These are phyloP conservation scores for Lipomyces yamadae DNA, from an alignment of 805 yeast species.

Conservation along the genomic window DNA sequence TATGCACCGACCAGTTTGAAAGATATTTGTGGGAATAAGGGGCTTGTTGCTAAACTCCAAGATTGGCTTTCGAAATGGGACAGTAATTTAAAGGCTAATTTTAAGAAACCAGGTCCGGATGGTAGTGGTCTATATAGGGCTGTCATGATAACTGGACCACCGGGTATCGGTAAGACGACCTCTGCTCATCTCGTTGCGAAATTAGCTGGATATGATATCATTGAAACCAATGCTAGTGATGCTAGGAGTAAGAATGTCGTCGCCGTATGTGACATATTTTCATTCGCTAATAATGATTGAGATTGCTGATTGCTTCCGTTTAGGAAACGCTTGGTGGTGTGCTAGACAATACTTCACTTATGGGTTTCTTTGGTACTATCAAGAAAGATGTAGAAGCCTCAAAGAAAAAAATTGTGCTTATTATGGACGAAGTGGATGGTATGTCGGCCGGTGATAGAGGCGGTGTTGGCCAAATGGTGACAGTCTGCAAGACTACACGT, in stretches of 20 bases:
- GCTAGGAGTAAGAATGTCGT: conserved; percentile 83
- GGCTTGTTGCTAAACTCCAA: conserved; percentile 65
- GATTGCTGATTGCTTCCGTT: background rate
- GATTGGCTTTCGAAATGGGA: conserved; percentile 85
- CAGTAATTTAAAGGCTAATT: conserved; percentile 56
- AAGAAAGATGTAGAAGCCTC: conserved; percentile 36
- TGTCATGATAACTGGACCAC: conserved; percentile 86
- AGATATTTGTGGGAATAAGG: conserved; percentile 92
- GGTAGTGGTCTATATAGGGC: conserved; percentile 78
- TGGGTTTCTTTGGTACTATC: conserved; percentile 67
- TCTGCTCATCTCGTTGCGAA: conserved; percentile 84
- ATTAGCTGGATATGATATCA: conserved; percentile 75
- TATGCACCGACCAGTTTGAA: conserved; percentile 80
- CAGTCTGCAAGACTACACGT: conserved; percentile 79
- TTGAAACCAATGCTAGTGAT: conserved; percentile 88
- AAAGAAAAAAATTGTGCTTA: conserved; percentile 69
- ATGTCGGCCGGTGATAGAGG: conserved; percentile 99
- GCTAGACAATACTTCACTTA: conserved; percentile 79
- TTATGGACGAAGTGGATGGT: conserved; percentile 99
- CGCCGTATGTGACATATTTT: conserved; percentile 45
- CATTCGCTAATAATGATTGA: background rate
- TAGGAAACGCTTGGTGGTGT: conserved; percentile 65
- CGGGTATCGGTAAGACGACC: conserved; percentile 93
- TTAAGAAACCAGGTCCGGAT: conserved; percentile 62
- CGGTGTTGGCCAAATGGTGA: conserved; percentile 93